These are phyloP conservation scores for Triadica sebifera DNA, from an alignment of 345 rosid species.

Conservation along the genomic window DNA sequence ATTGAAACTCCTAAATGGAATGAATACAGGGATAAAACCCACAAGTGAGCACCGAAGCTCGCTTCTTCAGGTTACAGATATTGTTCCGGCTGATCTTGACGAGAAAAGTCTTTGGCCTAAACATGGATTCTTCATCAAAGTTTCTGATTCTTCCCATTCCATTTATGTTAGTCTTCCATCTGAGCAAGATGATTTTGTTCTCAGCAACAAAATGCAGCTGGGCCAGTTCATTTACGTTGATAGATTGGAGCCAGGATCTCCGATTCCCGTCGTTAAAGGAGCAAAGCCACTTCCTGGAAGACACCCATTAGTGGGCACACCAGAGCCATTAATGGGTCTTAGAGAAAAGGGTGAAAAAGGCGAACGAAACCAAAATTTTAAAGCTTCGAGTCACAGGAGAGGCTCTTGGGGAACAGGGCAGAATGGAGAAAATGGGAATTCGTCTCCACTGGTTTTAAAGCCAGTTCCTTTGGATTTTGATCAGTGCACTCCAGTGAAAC, in stretches of 20 bases:
- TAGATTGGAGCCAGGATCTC: slow-evolving; percentile 82
- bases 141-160: slow-evolving; percentile 92
- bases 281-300: slow-evolving; percentile 89
- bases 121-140: slow-evolving; percentile 88
- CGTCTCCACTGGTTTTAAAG: slow-evolving; percentile 69
- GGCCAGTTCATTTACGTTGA: slow-evolving; percentile 93
- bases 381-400: slow-evolving; percentile 45
- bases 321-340: slow-evolving; percentile 77
- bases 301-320: slow-evolving; percentile 84
- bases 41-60: slow-evolving; percentile 88
- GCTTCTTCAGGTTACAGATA: slow-evolving; percentile 83
- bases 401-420: slow-evolving; percentile 72
- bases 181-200: slow-evolving; percentile 72
- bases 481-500: slow-evolving; percentile 80
- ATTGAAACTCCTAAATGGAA: slow-evolving; percentile 70
- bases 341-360: slow-evolving; percentile 47
- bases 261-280: slow-evolving; percentile 79
- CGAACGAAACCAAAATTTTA: slow-evolving; percentile 40
- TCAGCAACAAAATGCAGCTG: slow-evolving; percentile 88
- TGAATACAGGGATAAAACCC: slow-evolving; percentile 82
- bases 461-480: slow-evolving; percentile 84
- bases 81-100: slow-evolving; percentile 92
- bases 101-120: slow-evolving; percentile 85
- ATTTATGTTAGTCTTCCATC: slow-evolving; percentile 86
- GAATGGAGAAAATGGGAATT: slow-evolving; percentile 24